Evolutionary conservation across 345 rosid species (phyloP), one percentile per base, ranked within the genome.

Genomic region (Ceriops tagal): DNA sequence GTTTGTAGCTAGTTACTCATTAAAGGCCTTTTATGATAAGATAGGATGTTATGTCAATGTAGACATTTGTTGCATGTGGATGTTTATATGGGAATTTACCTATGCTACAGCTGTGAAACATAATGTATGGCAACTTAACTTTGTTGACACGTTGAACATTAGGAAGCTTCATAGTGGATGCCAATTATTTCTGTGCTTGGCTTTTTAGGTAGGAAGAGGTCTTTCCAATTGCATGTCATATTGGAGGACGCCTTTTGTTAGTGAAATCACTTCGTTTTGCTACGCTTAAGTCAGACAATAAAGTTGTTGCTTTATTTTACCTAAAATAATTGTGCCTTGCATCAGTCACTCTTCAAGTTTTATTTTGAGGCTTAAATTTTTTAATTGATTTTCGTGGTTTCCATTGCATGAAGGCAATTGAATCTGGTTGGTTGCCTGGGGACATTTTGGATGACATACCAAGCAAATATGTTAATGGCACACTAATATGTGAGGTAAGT

Each of bases 391-490:
- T 58, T 65, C 10, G 47, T 61, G 31, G 47, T 13, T 28, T 10
- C 34, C 10, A 18, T 16, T 70, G 53, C 24, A 52, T 61, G 18
- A 35, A 96, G 99, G 98, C 95, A 65, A 84, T 96, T 81, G 98
- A 92, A 67, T 89, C 90, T 77, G 98, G 98, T 20, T 83, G 83
- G 76, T 82, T 96, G 70, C 99, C 97, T 65, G 86, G 89, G 72
- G 98, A 92, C 78, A 68, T 87, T 76, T 77, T 86, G 82, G 96
- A 84, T 68, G 91, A 82, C 70, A 77, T 90, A 74, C 92, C 90
- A 16, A 88, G 85, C 89, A 88, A 87, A 78, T 96, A 79, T 69
- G 69, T 83, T 73, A 85, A 86, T 72, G 98, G 99, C 67, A 77
- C 86, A 30, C 78, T 95, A 58, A 55, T 81, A 59, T 95, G 99